A percentile compares a stretch with the other conserved stretches of the same genome.
Conservation (phyloP, 176 grass and related monocot species). For the Eragrostis nindensis region DNA sequence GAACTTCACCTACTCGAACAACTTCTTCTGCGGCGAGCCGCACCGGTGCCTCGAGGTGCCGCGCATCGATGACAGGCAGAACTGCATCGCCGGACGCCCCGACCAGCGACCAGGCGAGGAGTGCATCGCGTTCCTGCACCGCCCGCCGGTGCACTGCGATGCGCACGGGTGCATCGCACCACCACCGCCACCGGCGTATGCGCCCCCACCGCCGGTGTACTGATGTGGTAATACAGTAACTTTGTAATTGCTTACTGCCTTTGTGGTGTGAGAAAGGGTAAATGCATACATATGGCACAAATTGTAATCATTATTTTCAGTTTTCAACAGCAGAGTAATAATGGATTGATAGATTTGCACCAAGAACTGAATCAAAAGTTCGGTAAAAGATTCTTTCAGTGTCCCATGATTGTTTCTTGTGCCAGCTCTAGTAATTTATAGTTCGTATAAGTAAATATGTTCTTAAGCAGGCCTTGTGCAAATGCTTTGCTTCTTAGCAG, state of each 20-base stretch:
- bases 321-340: slow-evolving; percentile 44
- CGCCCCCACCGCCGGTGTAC: slow-evolving; percentile 54
- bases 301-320: slow-evolving; percentile 54
- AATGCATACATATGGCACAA: slow-evolving; percentile 46
- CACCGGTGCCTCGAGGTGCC: slow-evolving; percentile 65
- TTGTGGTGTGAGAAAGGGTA: slow-evolving; percentile 43
- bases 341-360: slow-evolving; percentile 34
- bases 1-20: slow-evolving; percentile 91
- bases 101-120: slow-evolving; percentile 69
- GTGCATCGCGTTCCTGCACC: slow-evolving; percentile 68
- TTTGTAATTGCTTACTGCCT: slow-evolving; percentile 34
- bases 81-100: slow-evolving; percentile 78
- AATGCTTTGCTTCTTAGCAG: slow-evolving; percentile 15
- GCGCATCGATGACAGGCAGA: slow-evolving; percentile 65
- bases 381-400: slow-evolving; percentile 12
- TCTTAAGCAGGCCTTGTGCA: slow-evolving; percentile 14
- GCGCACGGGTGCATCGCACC: slow-evolving; percentile 60
- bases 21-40: slow-evolving; percentile 83
- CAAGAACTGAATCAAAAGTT: slow-evolving; percentile 24
- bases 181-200: slow-evolving; percentile 35
- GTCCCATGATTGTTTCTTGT: slow-evolving; percentile 18
- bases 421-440: neutral
- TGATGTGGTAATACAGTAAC: slow-evolving; percentile 39
- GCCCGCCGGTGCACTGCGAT: slow-evolving; percentile 60
- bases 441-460: neutral